Conservation (phyloP, 2,329 filamentous ascomycete genomes). For the Trichoderma sp. region DNA sequence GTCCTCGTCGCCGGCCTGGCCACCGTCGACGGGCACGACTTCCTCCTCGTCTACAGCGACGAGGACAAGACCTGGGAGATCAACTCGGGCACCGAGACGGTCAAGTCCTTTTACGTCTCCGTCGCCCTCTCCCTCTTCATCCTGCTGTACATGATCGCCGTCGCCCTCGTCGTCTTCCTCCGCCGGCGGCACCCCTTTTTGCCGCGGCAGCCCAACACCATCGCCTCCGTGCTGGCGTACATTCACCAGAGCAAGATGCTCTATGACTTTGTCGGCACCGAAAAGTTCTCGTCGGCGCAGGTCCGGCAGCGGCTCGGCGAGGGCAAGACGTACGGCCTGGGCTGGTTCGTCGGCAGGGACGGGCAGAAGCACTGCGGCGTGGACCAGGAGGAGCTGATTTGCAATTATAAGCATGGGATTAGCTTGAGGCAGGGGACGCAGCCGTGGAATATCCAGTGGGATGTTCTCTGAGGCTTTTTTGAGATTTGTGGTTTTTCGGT, state of each 20-base stretch:
- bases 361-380: constrained; percentile 74
- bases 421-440: constrained; percentile 53
- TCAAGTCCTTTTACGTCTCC: constrained; percentile 66
- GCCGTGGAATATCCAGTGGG: constrained; percentile 54
- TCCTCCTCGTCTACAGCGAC: constrained; percentile 45
- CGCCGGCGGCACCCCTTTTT: constrained; percentile 70
- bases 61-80: constrained; percentile 36
- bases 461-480: constrained; percentile 36
- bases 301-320: constrained; percentile 64
- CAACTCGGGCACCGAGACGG: constrained; percentile 61
- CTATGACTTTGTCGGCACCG: constrained; percentile 71
- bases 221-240: constrained; percentile 73
- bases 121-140: constrained; percentile 64
- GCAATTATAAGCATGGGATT: constrained; percentile 65
- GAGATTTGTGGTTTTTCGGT: neutral
- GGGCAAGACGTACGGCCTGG: constrained; percentile 70
- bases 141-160: constrained; percentile 64
- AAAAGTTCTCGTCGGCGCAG: constrained; percentile 60
- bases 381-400: constrained; percentile 72
- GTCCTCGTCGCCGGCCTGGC: constrained; percentile 68
- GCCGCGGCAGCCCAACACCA: constrained; percentile 76
- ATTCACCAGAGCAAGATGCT: constrained; percentile 83
- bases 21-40: constrained; percentile 64
- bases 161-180: constrained; percentile 62
- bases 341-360: constrained; percentile 76